Evolutionary conservation across 2,329 filamentous ascomycete species (phyloP), one percentile per base, ranked within the genome.

Genomic region (Monilinia aucupariae): DNA sequence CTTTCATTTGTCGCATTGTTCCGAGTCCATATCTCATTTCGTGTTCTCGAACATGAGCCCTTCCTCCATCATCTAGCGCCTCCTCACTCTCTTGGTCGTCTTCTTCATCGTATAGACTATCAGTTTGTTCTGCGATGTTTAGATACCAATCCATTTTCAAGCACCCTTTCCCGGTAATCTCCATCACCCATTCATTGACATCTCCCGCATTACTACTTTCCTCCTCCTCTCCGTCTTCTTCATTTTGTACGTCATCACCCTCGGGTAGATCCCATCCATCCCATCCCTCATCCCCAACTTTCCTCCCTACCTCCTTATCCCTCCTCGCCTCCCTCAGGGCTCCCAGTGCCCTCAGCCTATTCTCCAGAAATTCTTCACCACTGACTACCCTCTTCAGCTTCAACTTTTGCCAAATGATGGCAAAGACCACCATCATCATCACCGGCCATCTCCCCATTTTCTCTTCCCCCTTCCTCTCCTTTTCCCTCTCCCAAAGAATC

Each of bases 1-100:
- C 86, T 53, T 82, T 81, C 67, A 87, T 85, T 74, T 92, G 88
- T 69, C 92, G 84, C 89, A 92, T 92, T 2, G 86, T 89, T 10
- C 68, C 67, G 17, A 69, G 20, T 10, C 64, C 68, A 17, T 48
- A 61, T 63, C 65, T 67, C 59, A 65, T 67, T 61, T 67, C 55
- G 49, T 68, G 59, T 62, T 64, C 61, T 62, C 52, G 25, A 37
- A 56, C 62, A 45, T 41, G 32, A 6, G 48, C 52, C 22, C 56
- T 63, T 43, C 61, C 53, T 12, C 50, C 61, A 27, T 75, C 75
- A n/a, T 72, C 70, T 9, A 72, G 70, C 12, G 74, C 72, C 49
- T 69, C 71, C n/a, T 74, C 76, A 25, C 71, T 62, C 34, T 72
- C 69, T 22, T 69, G 69, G 15, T 70, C 70, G 20, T 54, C 64